A percentile compares a stretch with the other conserved stretches of the same genome.
These are phyloP conservation scores for Fraxinus platypoda DNA, from an alignment of 305 asterid species.

Conservation along the genomic window DNA sequence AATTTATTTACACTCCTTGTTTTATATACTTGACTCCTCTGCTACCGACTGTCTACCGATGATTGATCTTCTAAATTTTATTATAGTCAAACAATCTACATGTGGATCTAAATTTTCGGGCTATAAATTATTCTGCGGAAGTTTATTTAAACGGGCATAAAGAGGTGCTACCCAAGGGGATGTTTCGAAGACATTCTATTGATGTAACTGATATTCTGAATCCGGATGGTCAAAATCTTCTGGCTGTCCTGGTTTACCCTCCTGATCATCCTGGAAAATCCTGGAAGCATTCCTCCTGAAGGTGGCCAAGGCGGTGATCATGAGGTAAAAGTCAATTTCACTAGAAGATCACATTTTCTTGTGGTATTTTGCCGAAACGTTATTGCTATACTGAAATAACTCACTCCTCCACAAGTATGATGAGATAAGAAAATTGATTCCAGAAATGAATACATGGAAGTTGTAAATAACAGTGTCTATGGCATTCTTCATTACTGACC, in stretches of 20 bases:
- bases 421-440: constrained; percentile 6
- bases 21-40: not conserved
- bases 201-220: constrained; percentile 66
- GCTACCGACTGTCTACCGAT: constrained; percentile 15
- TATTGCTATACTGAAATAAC: constrained; percentile 3
- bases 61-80: constrained; percentile 29
- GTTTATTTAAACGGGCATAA: constrained; percentile 85
- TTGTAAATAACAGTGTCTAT: not conserved
- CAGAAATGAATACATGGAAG: not conserved
- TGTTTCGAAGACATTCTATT: constrained; percentile 89
- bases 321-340: constrained; percentile 57
- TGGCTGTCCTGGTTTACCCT: constrained; percentile 88
- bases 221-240: constrained; percentile 67
- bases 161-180: constrained; percentile 84
- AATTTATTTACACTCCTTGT: not conserved
- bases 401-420: not conserved
- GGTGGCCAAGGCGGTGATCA: constrained; percentile 99
- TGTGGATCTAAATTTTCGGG: constrained; percentile 79
- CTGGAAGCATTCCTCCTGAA: constrained; percentile 82
- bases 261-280: constrained; percentile 99
- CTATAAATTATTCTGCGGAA: constrained; percentile 88
- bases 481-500: not conserved
- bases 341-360: not conserved
- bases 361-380: not conserved
- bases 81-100: constrained; percentile 65